Percentiles rank a stretch among this genome's conserved stretches.
These are phyloP conservation scores for Lumnitzera racemosa DNA, from an alignment of 345 rosid species.

Conservation along the genomic window DNA sequence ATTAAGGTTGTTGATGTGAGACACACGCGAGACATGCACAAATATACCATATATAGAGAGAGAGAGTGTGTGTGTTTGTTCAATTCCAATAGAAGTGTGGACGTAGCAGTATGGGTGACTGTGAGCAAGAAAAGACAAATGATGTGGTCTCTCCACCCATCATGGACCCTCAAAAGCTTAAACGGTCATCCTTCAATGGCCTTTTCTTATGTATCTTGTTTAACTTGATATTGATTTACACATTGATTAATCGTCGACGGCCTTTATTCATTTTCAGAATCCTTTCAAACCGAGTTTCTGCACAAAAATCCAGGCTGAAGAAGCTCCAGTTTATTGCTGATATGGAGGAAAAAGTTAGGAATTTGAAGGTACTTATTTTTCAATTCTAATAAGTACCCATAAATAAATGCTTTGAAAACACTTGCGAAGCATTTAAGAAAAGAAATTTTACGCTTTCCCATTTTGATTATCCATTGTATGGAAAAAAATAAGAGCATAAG, in stretches of 20 bases:
- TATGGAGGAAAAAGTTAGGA: conserved; percentile 17
- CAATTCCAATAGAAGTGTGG: too few relatives aligned
- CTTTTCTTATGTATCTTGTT: background rate
- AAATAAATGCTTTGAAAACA: too few relatives aligned
- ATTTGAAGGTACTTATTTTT: conserved; percentile 19
- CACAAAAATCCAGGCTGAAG: conserved; percentile 22
- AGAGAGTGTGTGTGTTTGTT: too few relatives aligned
- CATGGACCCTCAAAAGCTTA: conserved; percentile 1
- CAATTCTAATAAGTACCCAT: too few relatives aligned
- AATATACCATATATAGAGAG: too few relatives aligned
- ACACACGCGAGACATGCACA: too few relatives aligned
- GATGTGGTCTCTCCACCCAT: background rate
- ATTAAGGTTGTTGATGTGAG: too few relatives aligned
- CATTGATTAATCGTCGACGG: background rate
- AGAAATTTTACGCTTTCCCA: too few relatives aligned
- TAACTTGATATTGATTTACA: background rate
- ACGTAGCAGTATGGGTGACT: too few relatives aligned
- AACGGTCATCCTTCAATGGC: background rate
- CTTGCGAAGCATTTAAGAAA: too few relatives aligned
- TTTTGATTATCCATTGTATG: too few relatives aligned
- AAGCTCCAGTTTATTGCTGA: conserved; percentile 9
- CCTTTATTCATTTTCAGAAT: conserved; percentile 12
- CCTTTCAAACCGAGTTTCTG: conserved; percentile 25
- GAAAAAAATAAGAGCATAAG: too few relatives aligned
- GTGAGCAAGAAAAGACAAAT: conserved; percentile 19